phyloP scores from a whole-genome alignment of 2,329 filamentous ascomycete genomes.

The Bipolaris bicolor region DNA sequence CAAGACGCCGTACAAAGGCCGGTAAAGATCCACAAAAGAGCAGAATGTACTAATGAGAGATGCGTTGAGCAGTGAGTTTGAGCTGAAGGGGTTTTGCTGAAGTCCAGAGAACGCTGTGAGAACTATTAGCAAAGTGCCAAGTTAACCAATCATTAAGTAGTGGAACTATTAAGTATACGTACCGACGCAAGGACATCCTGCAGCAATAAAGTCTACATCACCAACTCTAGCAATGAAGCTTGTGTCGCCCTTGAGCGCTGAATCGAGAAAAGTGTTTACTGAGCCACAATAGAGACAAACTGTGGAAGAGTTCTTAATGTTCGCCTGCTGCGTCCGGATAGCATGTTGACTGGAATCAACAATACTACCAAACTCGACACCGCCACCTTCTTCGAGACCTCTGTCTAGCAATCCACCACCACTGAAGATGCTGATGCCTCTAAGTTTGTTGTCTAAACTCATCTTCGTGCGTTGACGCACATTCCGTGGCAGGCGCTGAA shows the following conservation, averaged over 20 bases:
- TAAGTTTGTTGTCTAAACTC: conserved; percentile 38
- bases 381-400: conserved; percentile 74
- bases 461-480: conserved; percentile 64
- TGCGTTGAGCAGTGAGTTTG: conserved; percentile 69
- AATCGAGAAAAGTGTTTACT: conserved; percentile 69
- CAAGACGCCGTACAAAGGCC: conserved; percentile 74
- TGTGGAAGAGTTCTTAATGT: conserved; percentile 53
- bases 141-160: no score
- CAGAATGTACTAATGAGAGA: conserved; percentile 79
- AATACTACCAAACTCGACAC: conserved; percentile 68
- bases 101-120: conserved; percentile 67
- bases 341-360: conserved; percentile 70
- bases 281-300: conserved; percentile 70
- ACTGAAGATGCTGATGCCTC: conserved; percentile 74
- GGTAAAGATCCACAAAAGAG: conserved; percentile 74
- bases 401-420: conserved; percentile 79
- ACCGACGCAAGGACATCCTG: conserved; percentile 74
- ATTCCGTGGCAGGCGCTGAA: conserved; percentile 10
- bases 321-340: conserved; percentile 76
- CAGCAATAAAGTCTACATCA: conserved; percentile 71
- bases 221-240: conserved; percentile 63
- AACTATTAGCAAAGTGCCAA: background rate
- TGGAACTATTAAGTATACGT: background rate
- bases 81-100: conserved; percentile 64
- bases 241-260: conserved; percentile 59